A percentile compares a stretch with the other conserved stretches of the same genome.
Conservation (phyloP, 2,329 filamentous ascomycete species). For the Colletotrichum viniferum region DNA sequence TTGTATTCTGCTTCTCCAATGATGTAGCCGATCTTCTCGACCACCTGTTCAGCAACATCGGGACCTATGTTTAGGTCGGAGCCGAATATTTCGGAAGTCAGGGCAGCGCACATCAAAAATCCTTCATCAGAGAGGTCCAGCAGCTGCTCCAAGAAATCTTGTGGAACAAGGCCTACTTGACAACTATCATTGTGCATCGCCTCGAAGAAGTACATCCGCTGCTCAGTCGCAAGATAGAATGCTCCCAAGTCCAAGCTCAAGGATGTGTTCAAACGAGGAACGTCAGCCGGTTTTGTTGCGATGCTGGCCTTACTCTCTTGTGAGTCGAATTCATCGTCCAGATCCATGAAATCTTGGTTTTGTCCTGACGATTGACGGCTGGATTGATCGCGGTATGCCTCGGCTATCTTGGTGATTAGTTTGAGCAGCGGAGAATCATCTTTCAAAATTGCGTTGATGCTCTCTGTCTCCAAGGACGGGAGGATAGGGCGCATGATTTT, state of each 20-base stretch:
- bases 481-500: slow-evolving; percentile 49
- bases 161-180: slow-evolving; percentile 55
- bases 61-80: slow-evolving; percentile 57
- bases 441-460: slow-evolving; percentile 41
- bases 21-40: slow-evolving; percentile 56
- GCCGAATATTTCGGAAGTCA: slow-evolving; percentile 56
- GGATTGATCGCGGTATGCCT: slow-evolving; percentile 33
- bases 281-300: slow-evolving; percentile 37
- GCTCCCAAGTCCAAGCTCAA: slow-evolving; percentile 46
- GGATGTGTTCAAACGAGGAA: slow-evolving; percentile 51
- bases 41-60: slow-evolving; percentile 49
- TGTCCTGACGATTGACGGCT: slow-evolving; percentile 36
- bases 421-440: slow-evolving; percentile 45
- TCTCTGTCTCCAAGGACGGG: slow-evolving; percentile 44
- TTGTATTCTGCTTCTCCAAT: slow-evolving; percentile 65
- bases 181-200: slow-evolving; percentile 45
- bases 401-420: slow-evolving; percentile 46
- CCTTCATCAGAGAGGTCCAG: slow-evolving; percentile 56
- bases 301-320: slow-evolving; percentile 55
- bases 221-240: slow-evolving; percentile 52
- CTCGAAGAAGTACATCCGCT: slow-evolving; percentile 50
- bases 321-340: slow-evolving; percentile 69
- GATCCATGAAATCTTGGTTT: slow-evolving; percentile 64
- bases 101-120: slow-evolving; percentile 53
- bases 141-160: slow-evolving; percentile 54